Base-by-base conservation (phyloP, 257 asterid species). In the Gardenia jasminoides region DNA sequence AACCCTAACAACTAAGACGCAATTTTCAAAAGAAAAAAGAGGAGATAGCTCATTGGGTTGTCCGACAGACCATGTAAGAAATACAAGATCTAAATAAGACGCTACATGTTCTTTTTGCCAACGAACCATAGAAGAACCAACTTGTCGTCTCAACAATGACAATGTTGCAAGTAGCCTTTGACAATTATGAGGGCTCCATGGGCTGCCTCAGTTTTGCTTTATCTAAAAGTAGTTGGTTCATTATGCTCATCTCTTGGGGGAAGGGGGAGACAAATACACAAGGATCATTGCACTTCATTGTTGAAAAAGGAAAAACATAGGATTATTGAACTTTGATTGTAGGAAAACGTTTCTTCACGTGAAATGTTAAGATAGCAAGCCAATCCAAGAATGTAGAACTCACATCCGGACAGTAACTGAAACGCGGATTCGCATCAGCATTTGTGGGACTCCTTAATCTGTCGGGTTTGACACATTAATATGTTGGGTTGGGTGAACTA, bases 401-500 rank as follows among this genome's bases (percentile, higher is more conserved):
- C 26, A 10, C 17, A 12, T 28, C 1, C 20, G 19, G 17, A 64
- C 41, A 28, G 20, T 0, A 28, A 12, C 41, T 10, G 4, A 64
- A 28, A 64, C 22, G 39, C 69, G 10, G 41, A 28, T 64, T 64
- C 10, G 10, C 10, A 15, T 64, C 36, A 64, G 13, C 41, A 36
- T 64, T 28, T 64, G 69, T 26, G 36, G 33, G 67, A 61, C 33
- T n/a, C 4, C 33, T 39, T 54, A 69, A 58, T 70, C 31, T 81
- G 31, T 61, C 36, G 28, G 75, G 44, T 70, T 70, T 70, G 31
- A 36, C 41, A 2, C 9, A 28, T 39, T 43, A 59, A 58, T 61
- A 31, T 81, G 31, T 61, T 48, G 22, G 75, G 44, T 70, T 70
- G 31, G 74, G 69, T 70, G 69, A 70, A 76, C 77, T 50, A 70